Percentiles rank a stretch among this genome's conserved stretches.
Conservation (phyloP, 2,329 filamentous ascomycete genomes). For the Rhinocladiella mackenziei region DNA sequence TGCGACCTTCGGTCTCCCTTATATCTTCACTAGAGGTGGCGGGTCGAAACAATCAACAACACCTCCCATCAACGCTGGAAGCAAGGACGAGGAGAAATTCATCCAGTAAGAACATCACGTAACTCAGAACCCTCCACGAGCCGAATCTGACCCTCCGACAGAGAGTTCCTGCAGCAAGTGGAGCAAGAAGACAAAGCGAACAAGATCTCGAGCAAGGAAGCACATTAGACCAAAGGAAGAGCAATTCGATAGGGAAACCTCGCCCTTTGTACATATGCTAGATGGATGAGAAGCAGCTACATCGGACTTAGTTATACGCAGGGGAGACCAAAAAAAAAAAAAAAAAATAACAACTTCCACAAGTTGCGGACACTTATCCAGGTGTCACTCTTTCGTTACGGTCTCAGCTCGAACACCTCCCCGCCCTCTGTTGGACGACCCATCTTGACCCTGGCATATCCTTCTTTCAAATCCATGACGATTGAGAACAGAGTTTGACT, state of each 20-base stretch:
- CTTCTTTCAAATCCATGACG: conserved; percentile 38
- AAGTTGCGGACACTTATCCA: too few species aligned
- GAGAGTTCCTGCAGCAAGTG: conserved; percentile 50
- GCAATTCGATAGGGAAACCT: conserved; percentile 1
- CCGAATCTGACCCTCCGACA: conserved; percentile 28
- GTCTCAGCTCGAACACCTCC: conserved; percentile 32
- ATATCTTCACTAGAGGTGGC: conserved; percentile 45
- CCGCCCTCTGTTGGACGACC: conserved; percentile 34
- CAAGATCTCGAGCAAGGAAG: conserved; percentile 25
- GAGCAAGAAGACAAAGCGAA: conserved; percentile 47
- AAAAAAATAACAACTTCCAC: too few species aligned
- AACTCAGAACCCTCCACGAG: not conserved
- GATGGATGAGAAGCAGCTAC: conserved; percentile 15
- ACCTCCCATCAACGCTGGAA: conserved; percentile 61
- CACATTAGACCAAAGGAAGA: conserved; percentile 17
- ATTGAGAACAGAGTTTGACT: conserved; percentile 39
- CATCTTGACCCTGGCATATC: conserved; percentile 33
- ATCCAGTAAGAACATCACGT: conserved; percentile 53
- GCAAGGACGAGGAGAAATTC: conserved; percentile 66
- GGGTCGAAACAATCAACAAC: conserved; percentile 46
- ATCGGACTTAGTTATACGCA: conserved; percentile 1
- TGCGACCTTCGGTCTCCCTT: conserved; percentile 47
- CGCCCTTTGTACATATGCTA: conserved; percentile 23
- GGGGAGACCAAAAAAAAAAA: too few species aligned
- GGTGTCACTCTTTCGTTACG: too few species aligned